Base-by-base conservation (phyloP, 306 rosid genomes). In the Casuarina cunninghamiana region DNA sequence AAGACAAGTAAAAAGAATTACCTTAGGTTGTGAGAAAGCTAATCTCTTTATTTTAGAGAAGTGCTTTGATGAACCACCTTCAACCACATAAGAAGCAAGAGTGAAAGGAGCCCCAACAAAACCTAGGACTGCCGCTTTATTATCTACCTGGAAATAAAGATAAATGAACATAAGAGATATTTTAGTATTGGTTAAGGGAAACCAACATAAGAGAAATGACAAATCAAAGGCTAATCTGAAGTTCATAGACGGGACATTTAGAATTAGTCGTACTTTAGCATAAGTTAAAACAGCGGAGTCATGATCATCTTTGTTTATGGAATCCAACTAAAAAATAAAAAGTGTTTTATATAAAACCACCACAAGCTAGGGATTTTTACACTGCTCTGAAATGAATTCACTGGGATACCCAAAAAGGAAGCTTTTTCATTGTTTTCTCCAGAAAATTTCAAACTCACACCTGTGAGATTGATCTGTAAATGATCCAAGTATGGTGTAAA, bases 61-160 rank as follows among this genome's bases (percentile, higher is more conserved):
- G 83, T 95, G 91, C 78, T 95, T 95, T 5, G 99, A 95, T 35
- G 99, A 91, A 85, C 99, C 97, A 19, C 99, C 99, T 86, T 95
- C 99, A 39, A 95, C 99, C 75, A 95, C 99, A 50, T 95, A 95
- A 1, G 97, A 95, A 55, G 99, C 99, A 65, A 95, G 82, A 78
- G 99, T 95, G 75, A 95, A 95, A 1, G 99, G 99, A 81, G 98
- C 99, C 41, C 99, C 99, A 3, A 95, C 99, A 75, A 95, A 95
- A 76, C 99, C 98, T 57, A 95, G 90, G 73, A 93, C 97, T 3
- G 97, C 97, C 48, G 97, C 97, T 86, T 87, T 78, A 77, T 90
- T 90, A 87, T 87, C 91, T 71, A 95, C 97, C 99, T 95, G 90
- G 72, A 74, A 83, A 82, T 77, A 73, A 68, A 61, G 61, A 74